Evolutionary conservation across 2,329 filamentous ascomycete species (phyloP).

Genomic region (Venturia carpophila): DNA sequence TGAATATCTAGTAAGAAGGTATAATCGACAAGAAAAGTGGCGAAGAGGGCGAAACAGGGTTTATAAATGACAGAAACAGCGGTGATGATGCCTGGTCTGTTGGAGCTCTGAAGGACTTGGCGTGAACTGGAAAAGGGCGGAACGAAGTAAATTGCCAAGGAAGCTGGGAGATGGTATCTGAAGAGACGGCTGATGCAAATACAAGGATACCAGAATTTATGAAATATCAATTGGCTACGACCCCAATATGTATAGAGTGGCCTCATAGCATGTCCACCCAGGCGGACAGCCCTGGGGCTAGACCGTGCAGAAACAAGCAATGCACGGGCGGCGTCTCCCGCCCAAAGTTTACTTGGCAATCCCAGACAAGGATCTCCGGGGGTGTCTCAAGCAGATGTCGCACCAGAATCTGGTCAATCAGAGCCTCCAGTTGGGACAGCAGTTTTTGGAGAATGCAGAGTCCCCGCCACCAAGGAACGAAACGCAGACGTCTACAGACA

Average conservation of each 20-base stretch:
- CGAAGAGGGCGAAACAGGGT: not conserved
- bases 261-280: not conserved
- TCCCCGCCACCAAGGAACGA: not conserved
- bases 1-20: no score
- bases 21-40: not conserved
- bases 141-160: conserved; percentile 1
- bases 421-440: not conserved
- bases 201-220: not conserved
- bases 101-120: not conserved
- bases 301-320: conserved; percentile 14
- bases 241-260: conserved; percentile 5
- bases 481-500: not conserved
- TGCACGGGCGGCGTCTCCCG: conserved; percentile 10
- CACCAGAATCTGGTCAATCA: conserved; percentile 7
- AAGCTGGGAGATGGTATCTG: not conserved
- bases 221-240: not conserved
- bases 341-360: not conserved
- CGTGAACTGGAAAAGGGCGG: not conserved
- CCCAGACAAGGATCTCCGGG: not conserved
- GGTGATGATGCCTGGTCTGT: not conserved
- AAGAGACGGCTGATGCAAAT: not conserved
- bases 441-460: not conserved
- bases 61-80: not conserved
- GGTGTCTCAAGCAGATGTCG: not conserved
- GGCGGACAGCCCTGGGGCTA: not conserved